Conservation (phyloP, 2,329 filamentous ascomycete species). For the Penicillium janthinellum region DNA sequence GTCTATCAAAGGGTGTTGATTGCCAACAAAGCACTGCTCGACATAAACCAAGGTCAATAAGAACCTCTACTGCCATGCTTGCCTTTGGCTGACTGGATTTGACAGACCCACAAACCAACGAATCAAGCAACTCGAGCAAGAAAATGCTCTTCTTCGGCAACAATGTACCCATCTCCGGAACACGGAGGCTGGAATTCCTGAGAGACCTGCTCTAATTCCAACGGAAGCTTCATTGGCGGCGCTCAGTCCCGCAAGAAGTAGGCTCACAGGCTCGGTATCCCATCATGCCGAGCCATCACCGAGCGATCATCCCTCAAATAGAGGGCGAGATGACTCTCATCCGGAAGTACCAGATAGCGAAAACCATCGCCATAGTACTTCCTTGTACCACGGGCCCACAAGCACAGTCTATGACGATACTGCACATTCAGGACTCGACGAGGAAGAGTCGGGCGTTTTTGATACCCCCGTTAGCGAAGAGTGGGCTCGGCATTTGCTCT, state of each 20-base stretch:
- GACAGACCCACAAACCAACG: conserved; percentile 32
- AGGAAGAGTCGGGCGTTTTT: conserved; percentile 4
- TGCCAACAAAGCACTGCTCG: conserved; percentile 47
- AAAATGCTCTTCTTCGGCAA: conserved; percentile 28
- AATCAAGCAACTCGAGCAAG: conserved; percentile 27
- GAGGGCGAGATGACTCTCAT: conserved; percentile 17
- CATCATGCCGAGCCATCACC: conserved; percentile 11
- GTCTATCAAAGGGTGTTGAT: conserved; percentile 48
- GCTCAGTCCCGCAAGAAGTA: conserved; percentile 6
- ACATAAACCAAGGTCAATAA: conserved; percentile 28
- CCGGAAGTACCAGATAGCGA: conserved; percentile 25
- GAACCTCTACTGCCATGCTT: background rate
- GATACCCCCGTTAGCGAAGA: conserved; percentile 14
- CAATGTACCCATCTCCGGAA: conserved; percentile 11
- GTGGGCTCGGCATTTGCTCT: conserved; percentile 26
- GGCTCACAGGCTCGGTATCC: conserved; percentile 2
- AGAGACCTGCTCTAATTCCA: conserved; percentile 4
- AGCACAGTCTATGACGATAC: conserved; percentile 30
- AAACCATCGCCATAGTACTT: conserved; percentile 13
- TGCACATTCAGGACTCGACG: conserved; percentile 4
- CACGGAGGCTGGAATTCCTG: background rate
- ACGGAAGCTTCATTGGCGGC: conserved; percentile 9
- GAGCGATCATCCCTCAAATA: conserved; percentile 8
- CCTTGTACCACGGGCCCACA: conserved; percentile 28
- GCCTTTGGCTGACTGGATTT: background rate